phyloP scores from a whole-genome alignment of 371 early-diverging fungal genomes.

The Mortierella sp. region DNA sequence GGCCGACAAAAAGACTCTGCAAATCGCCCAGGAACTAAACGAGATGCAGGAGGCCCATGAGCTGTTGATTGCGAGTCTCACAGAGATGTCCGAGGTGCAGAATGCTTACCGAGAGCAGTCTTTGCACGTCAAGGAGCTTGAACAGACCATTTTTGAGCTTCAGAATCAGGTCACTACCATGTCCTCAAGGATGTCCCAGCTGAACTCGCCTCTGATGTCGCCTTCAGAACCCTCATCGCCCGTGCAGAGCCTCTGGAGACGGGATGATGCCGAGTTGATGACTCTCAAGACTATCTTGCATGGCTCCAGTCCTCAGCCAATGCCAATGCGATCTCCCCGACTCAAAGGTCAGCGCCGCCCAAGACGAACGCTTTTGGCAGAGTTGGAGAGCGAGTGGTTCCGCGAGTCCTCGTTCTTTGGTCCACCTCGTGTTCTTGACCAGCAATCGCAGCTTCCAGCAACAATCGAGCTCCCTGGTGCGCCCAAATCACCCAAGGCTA shows the following conservation, averaged over 20 bases:
- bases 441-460: constrained; percentile 14
- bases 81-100: constrained; percentile 28
- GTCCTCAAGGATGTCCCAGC: constrained; percentile 39
- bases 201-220: constrained; percentile 42
- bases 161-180: constrained; percentile 38
- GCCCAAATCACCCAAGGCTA: constrained; percentile 42
- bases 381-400: constrained; percentile 54
- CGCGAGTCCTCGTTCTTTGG: constrained; percentile 48
- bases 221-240: constrained; percentile 38
- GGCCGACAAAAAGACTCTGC: constrained; percentile 35
- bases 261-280: constrained; percentile 39
- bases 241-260: constrained; percentile 32
- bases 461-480: constrained; percentile 18
- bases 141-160: constrained; percentile 29
- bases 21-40: constrained; percentile 25
- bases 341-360: constrained; percentile 30
- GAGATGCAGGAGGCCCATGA: constrained; percentile 35
- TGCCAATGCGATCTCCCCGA: constrained; percentile 37
- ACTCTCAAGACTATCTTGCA: constrained; percentile 46
- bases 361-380: constrained; percentile 47
- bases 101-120: constrained; percentile 26
- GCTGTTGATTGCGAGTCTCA: constrained; percentile 25
- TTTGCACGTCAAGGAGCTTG: constrained; percentile 38
- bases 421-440: constrained; percentile 32
- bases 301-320: constrained; percentile 26